A percentile compares a stretch with the other conserved stretches of the same genome.
phyloP scores from a whole-genome alignment of 2,329 filamentous ascomycete genomes.

The Cladorrhinum sp. region DNA sequence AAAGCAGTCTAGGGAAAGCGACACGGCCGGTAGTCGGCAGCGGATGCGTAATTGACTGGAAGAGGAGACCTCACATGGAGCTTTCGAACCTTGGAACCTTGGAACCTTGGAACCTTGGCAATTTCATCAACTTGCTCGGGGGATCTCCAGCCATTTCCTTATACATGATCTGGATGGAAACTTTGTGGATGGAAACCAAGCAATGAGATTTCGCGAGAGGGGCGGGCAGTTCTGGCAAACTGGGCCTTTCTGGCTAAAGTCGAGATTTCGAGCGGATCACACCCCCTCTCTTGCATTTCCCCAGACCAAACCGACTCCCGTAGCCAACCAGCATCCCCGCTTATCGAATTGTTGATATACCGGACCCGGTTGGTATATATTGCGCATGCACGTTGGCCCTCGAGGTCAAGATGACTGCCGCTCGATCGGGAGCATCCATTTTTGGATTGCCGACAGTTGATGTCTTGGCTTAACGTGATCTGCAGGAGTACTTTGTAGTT shows the following conservation, averaged over 20 bases:
- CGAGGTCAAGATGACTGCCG: not conserved
- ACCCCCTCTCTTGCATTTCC: not conserved
- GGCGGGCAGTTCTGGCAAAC: not conserved
- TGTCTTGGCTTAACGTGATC: not conserved
- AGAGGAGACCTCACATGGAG: not conserved
- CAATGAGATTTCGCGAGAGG: not conserved
- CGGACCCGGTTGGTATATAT: not conserved
- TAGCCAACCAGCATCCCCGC: not conserved
- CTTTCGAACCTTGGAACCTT: too few species aligned
- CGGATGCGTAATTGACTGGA: not conserved
- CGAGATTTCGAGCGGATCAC: not conserved
- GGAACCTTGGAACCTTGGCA: not conserved
- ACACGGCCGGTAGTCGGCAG: not conserved
- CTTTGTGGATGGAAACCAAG: not conserved
- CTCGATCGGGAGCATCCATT: not conserved
- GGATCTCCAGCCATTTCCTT: not conserved
- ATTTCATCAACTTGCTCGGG: not conserved
- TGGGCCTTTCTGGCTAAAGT: conserved; percentile 3
- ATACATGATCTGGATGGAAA: not conserved
- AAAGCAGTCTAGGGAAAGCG: conserved; percentile 19
- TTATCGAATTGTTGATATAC: not conserved
- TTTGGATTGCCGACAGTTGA: not conserved
- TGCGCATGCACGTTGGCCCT: not conserved
- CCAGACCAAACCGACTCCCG: not conserved
- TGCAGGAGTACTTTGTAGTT: not conserved